Evolutionary conservation across 352 stramenopile species (phyloP), one percentile per base, ranked within the genome.

Genomic region (Phytophthora podocarpi): DNA sequence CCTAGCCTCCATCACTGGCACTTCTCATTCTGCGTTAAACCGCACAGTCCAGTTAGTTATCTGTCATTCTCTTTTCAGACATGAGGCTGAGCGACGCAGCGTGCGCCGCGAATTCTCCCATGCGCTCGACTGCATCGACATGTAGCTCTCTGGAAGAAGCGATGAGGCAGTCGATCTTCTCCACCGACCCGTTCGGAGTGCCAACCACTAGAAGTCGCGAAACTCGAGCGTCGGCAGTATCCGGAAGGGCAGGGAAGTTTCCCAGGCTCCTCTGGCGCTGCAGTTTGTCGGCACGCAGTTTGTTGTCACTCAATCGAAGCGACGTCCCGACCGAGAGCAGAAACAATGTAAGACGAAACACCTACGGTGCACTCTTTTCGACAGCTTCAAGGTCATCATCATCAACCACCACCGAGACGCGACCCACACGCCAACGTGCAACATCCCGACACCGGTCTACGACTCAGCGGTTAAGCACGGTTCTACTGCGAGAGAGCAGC

Each of bases 401-500:
- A 24, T 50, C 48, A 4, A 30, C 35, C 4, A 35, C 60, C 7
- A 26, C 34, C 43, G 30, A 52, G 47, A 49, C 12, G 31, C 31
- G 9, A 63, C 18, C 48, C 1, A 52, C 48, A 34, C 41, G 32
- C 52, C 45, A 2, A 43, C 40, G 21, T 10, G 23, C 34, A 2
- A 13, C 39, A 12, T 49, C 64, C 9, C 20, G 37, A 21, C 59
- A 67, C 4, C 24, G 42, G 8, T 37, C 20, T 15, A 4, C 42
- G n/a, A 63, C 65, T 9, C 36, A 45, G 0, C 55, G 43, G 12
- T 77, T 64, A 28, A 73, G 59, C 20, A 72, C 78, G 0, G 48
- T 82, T 21, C 20, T 80, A 2, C 45, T 83, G 16, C 67, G 72
- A 16, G 70, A 80, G 11, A 54, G 58, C 20, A 64, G 69, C 20